Base-by-base conservation (phyloP, 352 stramenopile genomes). In the Phytopythium oedochilum region DNA sequence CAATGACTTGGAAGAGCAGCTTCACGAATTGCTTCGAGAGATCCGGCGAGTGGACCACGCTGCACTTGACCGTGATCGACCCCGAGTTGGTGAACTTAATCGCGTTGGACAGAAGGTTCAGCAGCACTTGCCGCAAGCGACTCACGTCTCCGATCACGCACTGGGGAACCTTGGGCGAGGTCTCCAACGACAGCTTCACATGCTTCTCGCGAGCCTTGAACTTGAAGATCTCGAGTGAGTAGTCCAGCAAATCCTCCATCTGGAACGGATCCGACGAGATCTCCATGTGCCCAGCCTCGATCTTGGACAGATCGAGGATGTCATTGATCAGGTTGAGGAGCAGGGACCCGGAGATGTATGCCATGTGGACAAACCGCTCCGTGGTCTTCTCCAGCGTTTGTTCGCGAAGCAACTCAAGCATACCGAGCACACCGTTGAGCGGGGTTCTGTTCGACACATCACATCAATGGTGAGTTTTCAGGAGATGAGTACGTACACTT, bases 241-340 rank as follows among this genome's bases (percentile, higher is more conserved):
- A 86, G 38, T 96, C 83, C 18, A 88, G 51, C 47, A 80, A 31
- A 25, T 88, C 81, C 53, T 86, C 54, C 71, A 95, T 75, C 60
- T 93, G 67, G 59, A 83, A 82, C 53, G 74, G 83, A 68, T 95
- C 78, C 47, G 76, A 69, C 57, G 77, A 81, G 60, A 94, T 78
- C 59, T 91, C 74, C 71, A 86, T 77, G 64, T 89, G 92, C 0
- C 88, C 88, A 20, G 92, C 89, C 74, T 97, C 90, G 70, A 97
- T 96, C 62, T 92, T 92, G 5, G 88, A 94, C 42, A 94, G 68
- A 63, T 95, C 85, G 17, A 95, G 73, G 51, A 95, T 95, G 55
- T 95, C 85, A 64, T 95, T 89, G 59, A 89, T 89, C 20, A 89
- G 39, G 59, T 86, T 89, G 18, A 89, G 64, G 44, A 89, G 51